Conservation (phyloP, 2,329 filamentous ascomycete species). For the Dactylellina cionopaga region DNA sequence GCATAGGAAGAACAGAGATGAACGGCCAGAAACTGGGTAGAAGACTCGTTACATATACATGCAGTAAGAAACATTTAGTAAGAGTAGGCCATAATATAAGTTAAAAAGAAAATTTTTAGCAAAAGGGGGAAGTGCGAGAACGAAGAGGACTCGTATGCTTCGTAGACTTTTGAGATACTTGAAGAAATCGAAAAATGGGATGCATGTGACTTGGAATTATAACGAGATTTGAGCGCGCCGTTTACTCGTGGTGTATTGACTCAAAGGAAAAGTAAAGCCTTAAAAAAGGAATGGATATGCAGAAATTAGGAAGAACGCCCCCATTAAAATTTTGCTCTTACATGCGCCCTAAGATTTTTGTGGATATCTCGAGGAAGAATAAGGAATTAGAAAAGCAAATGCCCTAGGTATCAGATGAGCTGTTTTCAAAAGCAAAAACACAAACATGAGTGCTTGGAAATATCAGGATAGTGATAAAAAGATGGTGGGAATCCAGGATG, state of each 20-base stretch:
- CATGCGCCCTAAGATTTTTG: constrained; percentile 20
- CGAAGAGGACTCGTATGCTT: neutral
- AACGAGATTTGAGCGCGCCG: neutral
- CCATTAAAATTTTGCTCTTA: constrained; percentile 26
- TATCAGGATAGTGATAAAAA: neutral
- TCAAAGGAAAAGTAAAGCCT: neutral
- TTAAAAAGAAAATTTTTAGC: neutral
- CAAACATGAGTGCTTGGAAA: neutral
- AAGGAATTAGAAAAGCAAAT: constrained; percentile 19
- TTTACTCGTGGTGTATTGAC: neutral
- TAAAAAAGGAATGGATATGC: constrained; percentile 14
- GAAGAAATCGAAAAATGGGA: neutral
- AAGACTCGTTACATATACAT: no score
- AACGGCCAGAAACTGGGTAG: no score
- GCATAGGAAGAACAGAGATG: no score
- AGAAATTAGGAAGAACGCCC: constrained; percentile 37
- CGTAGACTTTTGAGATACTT: neutral
- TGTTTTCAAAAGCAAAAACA: constrained; percentile 10
- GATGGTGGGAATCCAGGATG: neutral
- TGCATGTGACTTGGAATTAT: no score
- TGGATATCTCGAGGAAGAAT: constrained; percentile 39
- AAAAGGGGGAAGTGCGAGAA: neutral
- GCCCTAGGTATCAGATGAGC: constrained; percentile 44
- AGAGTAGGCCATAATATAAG: neutral
- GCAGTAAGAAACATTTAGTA: neutral